phyloP scores from a whole-genome alignment of 164 flowering plant genomes.

The Piper longum region DNA sequence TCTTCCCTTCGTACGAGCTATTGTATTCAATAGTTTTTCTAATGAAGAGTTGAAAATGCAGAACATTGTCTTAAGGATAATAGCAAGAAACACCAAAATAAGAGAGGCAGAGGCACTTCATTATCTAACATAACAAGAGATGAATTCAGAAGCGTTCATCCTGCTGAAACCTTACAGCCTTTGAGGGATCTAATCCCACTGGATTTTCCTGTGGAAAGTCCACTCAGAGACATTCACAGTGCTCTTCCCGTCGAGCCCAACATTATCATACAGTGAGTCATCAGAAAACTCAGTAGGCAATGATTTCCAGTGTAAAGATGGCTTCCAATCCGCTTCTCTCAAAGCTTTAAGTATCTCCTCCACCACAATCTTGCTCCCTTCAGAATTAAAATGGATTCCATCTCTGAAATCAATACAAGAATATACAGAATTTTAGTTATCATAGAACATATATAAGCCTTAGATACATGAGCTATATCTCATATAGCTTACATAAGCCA shows the following conservation, averaged over 20 bases:
- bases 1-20: too few species aligned
- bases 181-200: constrained; percentile 42
- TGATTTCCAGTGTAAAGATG: constrained; percentile 77
- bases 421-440: not conserved
- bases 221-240: constrained; percentile 70
- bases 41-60: too few species aligned
- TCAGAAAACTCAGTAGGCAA: constrained; percentile 71
- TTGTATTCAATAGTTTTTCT: too few species aligned
- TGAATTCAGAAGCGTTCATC: not conserved
- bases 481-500: too few species aligned
- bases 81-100: not conserved
- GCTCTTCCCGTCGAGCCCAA: constrained; percentile 53
- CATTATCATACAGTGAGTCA: constrained; percentile 64
- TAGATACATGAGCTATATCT: not conserved
- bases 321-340: constrained; percentile 80
- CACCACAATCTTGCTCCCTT: constrained; percentile 81
- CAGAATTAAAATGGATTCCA: constrained; percentile 75
- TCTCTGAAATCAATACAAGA: constrained; percentile 34
- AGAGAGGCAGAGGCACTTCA: not conserved
- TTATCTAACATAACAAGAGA: too few species aligned
- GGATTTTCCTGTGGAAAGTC: constrained; percentile 55
- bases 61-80: too few species aligned
- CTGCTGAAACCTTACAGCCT: not conserved
- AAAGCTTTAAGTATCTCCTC: constrained; percentile 71
- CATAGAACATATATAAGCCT: not conserved